Evolutionary conservation across 495 filamentous ascomycete genomes (phyloP).

Genomic region (Trichoderma gamsii): DNA sequence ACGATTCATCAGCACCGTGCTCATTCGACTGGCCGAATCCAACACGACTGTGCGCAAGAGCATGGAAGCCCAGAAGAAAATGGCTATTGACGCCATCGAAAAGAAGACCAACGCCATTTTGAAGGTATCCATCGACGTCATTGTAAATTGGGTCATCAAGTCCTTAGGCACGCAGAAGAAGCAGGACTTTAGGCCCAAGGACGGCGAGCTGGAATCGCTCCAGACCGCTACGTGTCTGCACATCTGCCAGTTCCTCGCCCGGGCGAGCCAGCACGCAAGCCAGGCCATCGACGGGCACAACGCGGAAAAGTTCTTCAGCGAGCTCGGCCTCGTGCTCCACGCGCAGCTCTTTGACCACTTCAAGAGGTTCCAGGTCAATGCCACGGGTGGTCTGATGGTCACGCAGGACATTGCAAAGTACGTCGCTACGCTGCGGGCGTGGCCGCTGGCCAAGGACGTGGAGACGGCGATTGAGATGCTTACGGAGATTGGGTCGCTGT

Average conservation of each 20-base stretch:
- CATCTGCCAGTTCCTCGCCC: conserved; percentile 69
- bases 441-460: conserved; percentile 67
- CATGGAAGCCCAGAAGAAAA: conserved; percentile 79
- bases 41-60: conserved; percentile 84
- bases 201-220: conserved; percentile 73
- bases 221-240: conserved; percentile 79
- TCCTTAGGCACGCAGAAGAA: conserved; percentile 79
- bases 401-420: conserved; percentile 94
- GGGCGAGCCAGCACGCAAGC: conserved; percentile 52
- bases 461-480: conserved; percentile 72
- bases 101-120: conserved; percentile 83
- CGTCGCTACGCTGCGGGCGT: conserved; percentile 70
- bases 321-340: conserved; percentile 76
- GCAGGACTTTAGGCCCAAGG: conserved; percentile 84
- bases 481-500: conserved; percentile 91
- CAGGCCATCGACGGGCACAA: conserved; percentile 73
- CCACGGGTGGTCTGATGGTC: conserved; percentile 88
- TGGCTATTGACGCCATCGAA: conserved; percentile 71
- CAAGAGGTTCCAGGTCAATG: conserved; percentile 85
- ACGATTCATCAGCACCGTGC: conserved; percentile 78
- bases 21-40: conserved; percentile 80
- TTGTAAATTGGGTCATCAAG: conserved; percentile 69
- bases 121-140: conserved; percentile 77
- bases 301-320: conserved; percentile 68
- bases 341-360: conserved; percentile 81